Conservation (phyloP, 306 rosid species). For the Vigna reflexopilosa region DNA sequence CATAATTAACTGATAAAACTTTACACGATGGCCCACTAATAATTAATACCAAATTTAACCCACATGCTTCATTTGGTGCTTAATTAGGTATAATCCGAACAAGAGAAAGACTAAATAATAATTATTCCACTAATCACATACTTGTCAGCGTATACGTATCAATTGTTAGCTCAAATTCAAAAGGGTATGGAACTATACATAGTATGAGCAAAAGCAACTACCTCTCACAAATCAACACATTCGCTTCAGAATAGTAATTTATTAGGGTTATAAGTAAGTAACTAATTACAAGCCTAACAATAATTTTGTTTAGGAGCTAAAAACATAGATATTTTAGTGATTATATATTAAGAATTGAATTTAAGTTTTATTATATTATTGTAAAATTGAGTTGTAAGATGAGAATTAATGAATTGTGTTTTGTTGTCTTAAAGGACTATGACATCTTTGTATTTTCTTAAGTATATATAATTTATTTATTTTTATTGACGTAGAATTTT, state of each 20-base stretch:
- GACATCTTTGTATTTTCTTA: too few species aligned
- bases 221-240: background rate
- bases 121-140: slow-evolving; percentile 12
- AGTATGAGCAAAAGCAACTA: slow-evolving; percentile 3
- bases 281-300: background rate
- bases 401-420: too few species aligned
- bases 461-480: too few species aligned
- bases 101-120: background rate
- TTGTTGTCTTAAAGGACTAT: too few species aligned
- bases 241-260: background rate
- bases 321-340: background rate
- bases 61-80: slow-evolving; percentile 10
- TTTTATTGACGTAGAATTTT: too few species aligned
- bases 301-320: slow-evolving; percentile 12
- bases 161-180: slow-evolving; percentile 36
- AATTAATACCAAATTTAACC: slow-evolving; percentile 17
- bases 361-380: too few species aligned
- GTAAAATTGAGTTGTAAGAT: too few species aligned
- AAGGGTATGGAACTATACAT: slow-evolving; percentile 3
- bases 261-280: background rate
- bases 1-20: background rate
- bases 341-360: too few species aligned
- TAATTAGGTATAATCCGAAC: slow-evolving; percentile 43
- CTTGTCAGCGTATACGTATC: slow-evolving; percentile 19
- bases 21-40: background rate